phyloP scores from a whole-genome alignment of 1,284 basidiomycete species.

The Austropuccinia psidii region DNA sequence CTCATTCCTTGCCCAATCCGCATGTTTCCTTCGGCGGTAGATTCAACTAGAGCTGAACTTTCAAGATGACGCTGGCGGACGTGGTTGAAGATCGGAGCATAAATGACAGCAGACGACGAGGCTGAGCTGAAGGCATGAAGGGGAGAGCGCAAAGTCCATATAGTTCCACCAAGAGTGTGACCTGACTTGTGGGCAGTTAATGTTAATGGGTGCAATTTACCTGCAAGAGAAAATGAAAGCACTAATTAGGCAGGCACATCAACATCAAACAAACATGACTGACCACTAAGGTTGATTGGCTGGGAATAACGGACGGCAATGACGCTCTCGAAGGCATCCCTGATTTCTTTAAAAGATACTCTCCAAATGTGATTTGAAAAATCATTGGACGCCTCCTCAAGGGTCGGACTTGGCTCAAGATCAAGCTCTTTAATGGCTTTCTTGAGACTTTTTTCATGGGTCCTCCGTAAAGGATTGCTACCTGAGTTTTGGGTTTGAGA shows the following conservation, averaged over 20 bases:
- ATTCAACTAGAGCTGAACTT: slow-evolving; percentile 70
- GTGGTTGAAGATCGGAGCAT: slow-evolving; percentile 94
- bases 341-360: slow-evolving; percentile 73
- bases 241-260: slow-evolving; percentile 30
- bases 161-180: slow-evolving; percentile 89
- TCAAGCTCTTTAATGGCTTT: no score
- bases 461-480: no score
- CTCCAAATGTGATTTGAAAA: slow-evolving; percentile 54
- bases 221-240: slow-evolving; percentile 50
- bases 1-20: slow-evolving; percentile 67
- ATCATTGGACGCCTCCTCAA: slow-evolving; percentile 38
- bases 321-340: slow-evolving; percentile 85
- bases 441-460: slow-evolving; percentile 40
- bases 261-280: slow-evolving; percentile 40
- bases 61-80: slow-evolving; percentile 93
- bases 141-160: slow-evolving; percentile 97
- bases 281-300: slow-evolving; percentile 87
- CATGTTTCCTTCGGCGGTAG: slow-evolving; percentile 61
- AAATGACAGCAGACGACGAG: slow-evolving; percentile 87
- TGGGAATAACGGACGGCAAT: slow-evolving; percentile 86
- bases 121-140: slow-evolving; percentile 39
- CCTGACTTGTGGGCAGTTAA: slow-evolving; percentile 95
- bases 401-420: no score
- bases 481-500: no score
- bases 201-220: slow-evolving; percentile 80